Percentiles rank a stretch among this genome's conserved stretches.
Conservation (phyloP, 1,139 yeast species). For the Zygoascus hellenicus region DNA sequence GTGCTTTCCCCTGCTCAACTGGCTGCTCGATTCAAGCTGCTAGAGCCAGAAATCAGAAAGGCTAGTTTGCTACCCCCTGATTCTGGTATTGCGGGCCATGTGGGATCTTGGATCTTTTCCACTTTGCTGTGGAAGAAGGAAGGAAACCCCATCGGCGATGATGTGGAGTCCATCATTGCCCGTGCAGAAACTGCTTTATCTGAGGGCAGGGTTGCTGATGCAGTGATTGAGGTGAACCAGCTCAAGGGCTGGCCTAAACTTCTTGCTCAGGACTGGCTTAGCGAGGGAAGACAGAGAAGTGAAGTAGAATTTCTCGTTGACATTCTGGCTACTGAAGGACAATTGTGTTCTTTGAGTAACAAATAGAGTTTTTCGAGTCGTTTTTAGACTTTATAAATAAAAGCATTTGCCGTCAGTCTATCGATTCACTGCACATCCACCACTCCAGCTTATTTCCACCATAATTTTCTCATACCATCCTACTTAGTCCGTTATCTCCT, state of each 20-base stretch:
- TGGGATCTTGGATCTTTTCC: constrained; percentile 73
- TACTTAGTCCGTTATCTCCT: neutral
- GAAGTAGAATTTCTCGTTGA: constrained; percentile 78
- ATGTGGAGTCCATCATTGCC: constrained; percentile 82
- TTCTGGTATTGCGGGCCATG: constrained; percentile 91
- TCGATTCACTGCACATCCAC: no score
- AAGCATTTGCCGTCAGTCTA: no score
- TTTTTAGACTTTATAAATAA: no score
- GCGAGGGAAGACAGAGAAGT: constrained; percentile 79
- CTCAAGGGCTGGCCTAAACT: constrained; percentile 92
- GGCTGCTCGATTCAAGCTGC: constrained; percentile 63
- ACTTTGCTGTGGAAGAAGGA: constrained; percentile 60
- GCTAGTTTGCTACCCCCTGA: constrained; percentile 88
- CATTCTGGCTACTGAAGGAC: constrained; percentile 52
- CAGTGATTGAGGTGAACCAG: constrained; percentile 86
- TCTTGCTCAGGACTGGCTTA: constrained; percentile 87
- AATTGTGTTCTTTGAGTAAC: constrained; percentile 16
- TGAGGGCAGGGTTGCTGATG: constrained; percentile 74
- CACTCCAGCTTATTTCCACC: no score
- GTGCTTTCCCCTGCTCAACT: constrained; percentile 47
- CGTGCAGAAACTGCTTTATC: constrained; percentile 73
- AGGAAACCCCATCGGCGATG: constrained; percentile 70
- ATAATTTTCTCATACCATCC: no score
- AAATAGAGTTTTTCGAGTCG: neutral
- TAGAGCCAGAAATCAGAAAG: constrained; percentile 82